Percentiles rank a stretch among this genome's conserved stretches.
Conservation (phyloP, 2,329 filamentous ascomycete species). For the Monilinia fructicola region DNA sequence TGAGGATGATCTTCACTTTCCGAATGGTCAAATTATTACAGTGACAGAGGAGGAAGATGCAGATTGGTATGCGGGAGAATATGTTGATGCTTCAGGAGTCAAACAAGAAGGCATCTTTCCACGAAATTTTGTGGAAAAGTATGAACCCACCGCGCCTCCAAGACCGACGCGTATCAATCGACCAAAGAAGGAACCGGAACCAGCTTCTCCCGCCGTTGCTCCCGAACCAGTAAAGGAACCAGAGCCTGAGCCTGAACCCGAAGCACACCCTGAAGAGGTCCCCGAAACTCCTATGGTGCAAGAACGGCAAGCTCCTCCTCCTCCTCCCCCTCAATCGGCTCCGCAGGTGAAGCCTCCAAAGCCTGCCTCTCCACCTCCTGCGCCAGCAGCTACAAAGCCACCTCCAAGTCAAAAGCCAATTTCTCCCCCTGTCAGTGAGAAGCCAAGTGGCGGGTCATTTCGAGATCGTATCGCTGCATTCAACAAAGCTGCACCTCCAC, state of each 20-base stretch:
- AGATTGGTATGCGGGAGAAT: constrained; percentile 93
- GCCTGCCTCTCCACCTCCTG: constrained; percentile 40
- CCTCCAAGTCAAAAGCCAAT: constrained; percentile 48
- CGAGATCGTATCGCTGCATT: constrained; percentile 96
- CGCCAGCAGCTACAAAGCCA: constrained; percentile 35
- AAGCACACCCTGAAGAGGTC: constrained; percentile 45
- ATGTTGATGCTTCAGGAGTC: constrained; percentile 70
- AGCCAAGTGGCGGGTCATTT: constrained; percentile 76
- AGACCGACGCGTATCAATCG: constrained; percentile 72
- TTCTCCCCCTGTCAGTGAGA: constrained; percentile 65
- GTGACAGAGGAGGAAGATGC: constrained; percentile 89
- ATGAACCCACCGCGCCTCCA: constrained; percentile 86
- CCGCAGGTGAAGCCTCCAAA: constrained; percentile 42
- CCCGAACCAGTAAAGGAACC: constrained; percentile 43
- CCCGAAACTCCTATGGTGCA: constrained; percentile 40
- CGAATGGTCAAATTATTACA: constrained; percentile 83
- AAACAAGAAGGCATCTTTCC: constrained; percentile 88
- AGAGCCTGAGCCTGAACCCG: constrained; percentile 39
- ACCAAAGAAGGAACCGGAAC: constrained; percentile 56
- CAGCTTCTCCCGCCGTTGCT: constrained; percentile 39
- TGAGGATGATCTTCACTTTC: constrained; percentile 91
- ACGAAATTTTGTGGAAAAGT: constrained; percentile 95
- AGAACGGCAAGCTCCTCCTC: constrained; percentile 32
- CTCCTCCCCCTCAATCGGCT: constrained; percentile 40
- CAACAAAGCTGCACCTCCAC: constrained; percentile 84